A percentile compares a stretch with the other conserved stretches of the same genome.
Conservation (phyloP, 2,329 filamentous ascomycete species). For the Colletotrichum sp. region DNA sequence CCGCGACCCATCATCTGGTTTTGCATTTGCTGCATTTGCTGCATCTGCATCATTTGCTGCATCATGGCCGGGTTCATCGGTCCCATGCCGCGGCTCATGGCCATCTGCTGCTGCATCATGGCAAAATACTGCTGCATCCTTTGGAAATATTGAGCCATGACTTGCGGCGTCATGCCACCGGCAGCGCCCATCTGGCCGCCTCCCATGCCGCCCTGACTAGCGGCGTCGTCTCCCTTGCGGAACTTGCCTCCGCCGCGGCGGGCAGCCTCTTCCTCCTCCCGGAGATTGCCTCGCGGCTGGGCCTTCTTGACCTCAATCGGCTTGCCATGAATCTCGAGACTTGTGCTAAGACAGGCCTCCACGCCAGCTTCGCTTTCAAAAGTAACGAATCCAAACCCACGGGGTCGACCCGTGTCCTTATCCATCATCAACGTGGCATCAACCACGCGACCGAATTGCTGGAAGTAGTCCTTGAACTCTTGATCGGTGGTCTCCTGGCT, state of each 20-base stretch:
- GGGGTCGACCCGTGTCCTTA: constrained; percentile 95
- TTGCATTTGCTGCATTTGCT: constrained; percentile 63
- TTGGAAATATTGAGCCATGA: constrained; percentile 99
- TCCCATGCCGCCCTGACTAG: constrained; percentile 39
- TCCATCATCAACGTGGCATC: constrained; percentile 99
- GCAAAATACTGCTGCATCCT: constrained; percentile 97
- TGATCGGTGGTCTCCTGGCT: constrained; percentile 96
- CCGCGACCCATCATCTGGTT: constrained; percentile 52
- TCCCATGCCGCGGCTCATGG: constrained; percentile 76
- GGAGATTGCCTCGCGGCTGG: constrained; percentile 91
- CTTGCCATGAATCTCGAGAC: constrained; percentile 93
- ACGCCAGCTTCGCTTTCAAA: constrained; percentile 97
- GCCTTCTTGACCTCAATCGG: constrained; percentile 98
- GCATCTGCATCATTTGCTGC: constrained; percentile 79
- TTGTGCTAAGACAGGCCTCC: constrained; percentile 83
- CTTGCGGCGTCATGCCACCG: constrained; percentile 86
- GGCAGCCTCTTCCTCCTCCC: constrained; percentile 83
- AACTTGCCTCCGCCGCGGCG: constrained; percentile 63
- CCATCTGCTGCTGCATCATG: constrained; percentile 94
- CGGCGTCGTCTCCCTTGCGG: constrained; percentile 56
- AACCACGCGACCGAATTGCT: constrained; percentile 92
- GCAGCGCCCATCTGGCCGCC: constrained; percentile 45
- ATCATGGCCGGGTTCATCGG: constrained; percentile 78
- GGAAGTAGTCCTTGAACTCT: constrained; percentile 96
- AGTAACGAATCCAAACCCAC: constrained; percentile 97